Evolutionary conservation across 2,329 filamentous ascomycete species (phyloP).

Genomic region (Pseudogymnoascus sp.): DNA sequence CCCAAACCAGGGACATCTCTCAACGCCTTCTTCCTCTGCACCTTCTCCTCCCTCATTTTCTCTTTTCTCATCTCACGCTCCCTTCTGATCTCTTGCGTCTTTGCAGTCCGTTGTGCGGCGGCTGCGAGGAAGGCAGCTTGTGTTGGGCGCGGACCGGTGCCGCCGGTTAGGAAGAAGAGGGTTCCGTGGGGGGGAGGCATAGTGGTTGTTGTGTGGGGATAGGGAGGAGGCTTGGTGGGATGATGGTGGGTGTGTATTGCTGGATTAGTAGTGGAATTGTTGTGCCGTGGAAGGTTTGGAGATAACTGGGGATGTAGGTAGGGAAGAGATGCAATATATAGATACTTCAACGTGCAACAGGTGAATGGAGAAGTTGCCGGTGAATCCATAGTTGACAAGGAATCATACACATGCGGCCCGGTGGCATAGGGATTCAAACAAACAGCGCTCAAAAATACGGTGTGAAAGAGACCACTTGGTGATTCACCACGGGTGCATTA

Average conservation of each 20-base stretch:
- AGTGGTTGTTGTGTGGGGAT: background rate
- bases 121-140: background rate
- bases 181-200: background rate
- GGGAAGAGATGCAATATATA: background rate
- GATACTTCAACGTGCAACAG: background rate
- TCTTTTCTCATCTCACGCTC: background rate
- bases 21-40: background rate
- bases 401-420: background rate
- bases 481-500: too few species aligned
- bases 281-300: background rate
- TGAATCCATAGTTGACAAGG: background rate
- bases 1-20: background rate
- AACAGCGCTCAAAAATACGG: background rate
- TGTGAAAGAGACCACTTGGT: background rate
- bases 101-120: background rate
- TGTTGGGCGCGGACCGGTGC: background rate
- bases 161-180: background rate
- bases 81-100: background rate
- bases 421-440: background rate
- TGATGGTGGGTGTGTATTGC: background rate
- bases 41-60: background rate
- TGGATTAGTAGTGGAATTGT: background rate
- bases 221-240: background rate
- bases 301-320: background rate
- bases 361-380: background rate